Conservation (phyloP, 306 rosid species). For the Astragalus membranaceus region DNA sequence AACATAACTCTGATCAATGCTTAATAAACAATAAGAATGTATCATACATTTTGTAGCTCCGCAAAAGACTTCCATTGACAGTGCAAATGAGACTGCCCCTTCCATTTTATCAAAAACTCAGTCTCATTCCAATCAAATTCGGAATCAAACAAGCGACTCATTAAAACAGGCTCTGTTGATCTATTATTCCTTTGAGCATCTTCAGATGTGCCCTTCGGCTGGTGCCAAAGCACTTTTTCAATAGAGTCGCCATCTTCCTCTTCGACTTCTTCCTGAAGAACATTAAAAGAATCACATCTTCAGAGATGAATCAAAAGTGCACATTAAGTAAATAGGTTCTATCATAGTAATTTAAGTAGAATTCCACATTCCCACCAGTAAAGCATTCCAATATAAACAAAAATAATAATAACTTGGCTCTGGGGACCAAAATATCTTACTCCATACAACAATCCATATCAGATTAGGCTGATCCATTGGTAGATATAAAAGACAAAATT, state of each 20-base stretch:
- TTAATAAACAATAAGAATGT: conserved; percentile 17
- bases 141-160: conserved; percentile 76
- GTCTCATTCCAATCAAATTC: conserved; percentile 80
- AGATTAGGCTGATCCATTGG: background rate
- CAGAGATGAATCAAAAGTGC: background rate
- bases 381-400: conserved; percentile 1
- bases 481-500: background rate
- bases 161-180: conserved; percentile 69
- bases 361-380: background rate
- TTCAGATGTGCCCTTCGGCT: conserved; percentile 86
- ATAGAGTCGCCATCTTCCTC: conserved; percentile 94
- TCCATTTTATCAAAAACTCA: conserved; percentile 96
- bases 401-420: background rate
- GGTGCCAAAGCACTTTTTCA: conserved; percentile 99
- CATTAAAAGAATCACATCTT: conserved; percentile 8
- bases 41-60: conserved; percentile 90
- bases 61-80: conserved; percentile 92
- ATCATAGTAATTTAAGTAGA: background rate
- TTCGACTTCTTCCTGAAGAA: conserved; percentile 81
- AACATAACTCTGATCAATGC: background rate
- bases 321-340: background rate
- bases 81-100: conserved; percentile 98
- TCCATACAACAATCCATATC: background rate
- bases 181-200: conserved; percentile 68
- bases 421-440: conserved; percentile 1